Conservation (phyloP, 1,284 basidiomycete species). For the Singerocomus inundabilis region DNA sequence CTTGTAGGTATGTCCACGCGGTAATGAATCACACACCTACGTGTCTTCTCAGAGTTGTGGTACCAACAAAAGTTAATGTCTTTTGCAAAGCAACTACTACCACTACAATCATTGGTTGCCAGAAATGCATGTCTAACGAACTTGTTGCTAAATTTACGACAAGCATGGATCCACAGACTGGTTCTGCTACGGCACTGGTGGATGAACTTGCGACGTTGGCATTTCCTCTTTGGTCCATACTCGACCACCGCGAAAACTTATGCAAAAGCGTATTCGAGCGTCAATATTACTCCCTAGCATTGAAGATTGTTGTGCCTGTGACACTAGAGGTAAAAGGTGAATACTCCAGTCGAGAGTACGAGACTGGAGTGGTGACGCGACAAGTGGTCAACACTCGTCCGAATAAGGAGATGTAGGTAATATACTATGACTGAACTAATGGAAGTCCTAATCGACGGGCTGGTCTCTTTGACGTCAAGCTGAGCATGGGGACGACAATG, state of each 20-base stretch:
- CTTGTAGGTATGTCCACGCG: background rate
- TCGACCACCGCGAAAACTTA: slow-evolving; percentile 42
- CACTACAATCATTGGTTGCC: slow-evolving; percentile 44
- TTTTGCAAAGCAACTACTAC: slow-evolving; percentile 49
- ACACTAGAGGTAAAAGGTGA: no score
- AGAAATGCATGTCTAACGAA: slow-evolving; percentile 62
- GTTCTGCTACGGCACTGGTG: slow-evolving; percentile 51
- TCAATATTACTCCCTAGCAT: slow-evolving; percentile 41
- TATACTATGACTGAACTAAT: no score
- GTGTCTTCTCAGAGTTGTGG: slow-evolving; percentile 24
- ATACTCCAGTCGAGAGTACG: no score
- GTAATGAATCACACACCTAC: background rate
- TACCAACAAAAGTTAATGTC: slow-evolving; percentile 44
- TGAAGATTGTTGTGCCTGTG: no score
- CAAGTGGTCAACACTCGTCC: no score
- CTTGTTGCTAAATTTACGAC: slow-evolving; percentile 50
- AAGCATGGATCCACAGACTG: slow-evolving; percentile 49
- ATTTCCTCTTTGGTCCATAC: background rate
- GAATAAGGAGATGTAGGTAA: no score
- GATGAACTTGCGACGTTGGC: slow-evolving; percentile 37
- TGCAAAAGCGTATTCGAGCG: slow-evolving; percentile 40
- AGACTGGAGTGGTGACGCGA: no score
- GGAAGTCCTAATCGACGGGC: no score
- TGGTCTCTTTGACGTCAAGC: slow-evolving; percentile 42
- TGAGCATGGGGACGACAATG: slow-evolving; percentile 43